A percentile compares a stretch with the other conserved stretches of the same genome.
Evolutionary conservation across 495 filamentous ascomycete species (phyloP).

Genomic region (Cercophora sp.): DNA sequence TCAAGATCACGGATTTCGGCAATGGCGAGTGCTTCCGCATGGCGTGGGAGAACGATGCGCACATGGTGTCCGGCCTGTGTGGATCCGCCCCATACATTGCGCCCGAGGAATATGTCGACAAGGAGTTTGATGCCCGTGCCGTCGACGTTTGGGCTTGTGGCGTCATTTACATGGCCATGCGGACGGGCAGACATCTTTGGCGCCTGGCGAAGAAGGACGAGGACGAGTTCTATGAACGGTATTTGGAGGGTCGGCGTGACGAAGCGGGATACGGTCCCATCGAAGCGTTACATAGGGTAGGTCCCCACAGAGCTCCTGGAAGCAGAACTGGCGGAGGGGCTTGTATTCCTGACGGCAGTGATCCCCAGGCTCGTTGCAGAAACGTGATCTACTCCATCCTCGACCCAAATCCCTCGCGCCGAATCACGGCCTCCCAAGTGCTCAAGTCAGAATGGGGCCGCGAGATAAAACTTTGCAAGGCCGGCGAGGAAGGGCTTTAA

Average conservation of each 20-base stretch:
- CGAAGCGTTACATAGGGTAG: slow-evolving; percentile 90
- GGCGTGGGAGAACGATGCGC: slow-evolving; percentile 97
- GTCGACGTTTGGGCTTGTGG: slow-evolving; percentile 98
- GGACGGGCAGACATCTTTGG: slow-evolving; percentile 94
- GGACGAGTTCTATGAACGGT: slow-evolving; percentile 94
- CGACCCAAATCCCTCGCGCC: slow-evolving; percentile 86
- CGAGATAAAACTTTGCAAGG: slow-evolving; percentile 93
- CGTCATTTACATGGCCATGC: slow-evolving; percentile 99
- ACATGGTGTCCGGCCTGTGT: slow-evolving; percentile 96
- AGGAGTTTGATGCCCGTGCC: slow-evolving; percentile 92
- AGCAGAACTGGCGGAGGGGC: no score
- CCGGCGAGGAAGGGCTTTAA: slow-evolving; percentile 82
- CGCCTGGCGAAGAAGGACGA: slow-evolving; percentile 91
- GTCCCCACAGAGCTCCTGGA: no score
- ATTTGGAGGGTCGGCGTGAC: slow-evolving; percentile 84
- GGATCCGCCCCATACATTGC: slow-evolving; percentile 97
- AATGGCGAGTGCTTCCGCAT: slow-evolving; percentile 99
- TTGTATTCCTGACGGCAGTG: slow-evolving; percentile 6
- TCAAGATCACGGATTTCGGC: slow-evolving; percentile 99
- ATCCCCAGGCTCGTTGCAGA: slow-evolving; percentile 78
- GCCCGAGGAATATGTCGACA: slow-evolving; percentile 91
- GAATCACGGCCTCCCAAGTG: slow-evolving; percentile 93
- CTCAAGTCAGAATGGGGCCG: slow-evolving; percentile 98
- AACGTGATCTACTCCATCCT: slow-evolving; percentile 99
- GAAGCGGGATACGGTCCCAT: slow-evolving; percentile 96